Percentiles rank a stretch among this genome's conserved stretches.
These are phyloP conservation scores for Dicorynia guianensis DNA, from an alignment of 306 rosid species.

Conservation along the genomic window DNA sequence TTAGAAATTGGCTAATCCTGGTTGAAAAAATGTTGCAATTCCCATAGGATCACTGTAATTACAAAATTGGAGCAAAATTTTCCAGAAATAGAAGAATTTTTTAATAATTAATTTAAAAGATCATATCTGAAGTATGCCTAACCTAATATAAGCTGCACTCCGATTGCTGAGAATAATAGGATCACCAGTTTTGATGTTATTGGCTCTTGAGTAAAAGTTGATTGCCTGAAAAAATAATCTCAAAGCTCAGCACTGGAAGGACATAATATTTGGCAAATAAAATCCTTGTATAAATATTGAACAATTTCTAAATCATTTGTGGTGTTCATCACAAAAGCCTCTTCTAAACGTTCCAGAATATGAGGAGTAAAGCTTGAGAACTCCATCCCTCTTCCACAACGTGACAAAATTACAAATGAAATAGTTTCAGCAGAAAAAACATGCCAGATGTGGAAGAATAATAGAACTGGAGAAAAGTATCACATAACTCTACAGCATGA, in stretches of 20 bases:
- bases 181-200: constrained; percentile 65
- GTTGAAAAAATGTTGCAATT: constrained; percentile 31
- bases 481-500: neutral
- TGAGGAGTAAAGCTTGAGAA: neutral
- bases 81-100: neutral
- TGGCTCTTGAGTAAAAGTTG: constrained; percentile 64
- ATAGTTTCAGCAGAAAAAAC: neutral
- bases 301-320: neutral
- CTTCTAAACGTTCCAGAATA: neutral
- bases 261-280: neutral
- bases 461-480: neutral
- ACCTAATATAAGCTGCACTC: constrained; percentile 75
- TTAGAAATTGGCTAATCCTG: constrained; percentile 62
- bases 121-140: constrained; percentile 11
- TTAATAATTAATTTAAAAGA: neutral
- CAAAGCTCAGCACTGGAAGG: constrained; percentile 12
- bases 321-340: neutral
- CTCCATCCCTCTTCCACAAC: constrained; percentile 2
- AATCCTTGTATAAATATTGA: neutral
- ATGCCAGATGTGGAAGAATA: neutral
- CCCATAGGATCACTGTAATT: neutral
- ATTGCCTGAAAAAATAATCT: constrained; percentile 59
- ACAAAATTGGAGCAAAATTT: constrained; percentile 23
- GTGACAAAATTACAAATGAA: neutral
- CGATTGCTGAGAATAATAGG: constrained; percentile 70